Base-by-base conservation (phyloP, 148 eudicot species). In the Vaccinium corymbosum region DNA sequence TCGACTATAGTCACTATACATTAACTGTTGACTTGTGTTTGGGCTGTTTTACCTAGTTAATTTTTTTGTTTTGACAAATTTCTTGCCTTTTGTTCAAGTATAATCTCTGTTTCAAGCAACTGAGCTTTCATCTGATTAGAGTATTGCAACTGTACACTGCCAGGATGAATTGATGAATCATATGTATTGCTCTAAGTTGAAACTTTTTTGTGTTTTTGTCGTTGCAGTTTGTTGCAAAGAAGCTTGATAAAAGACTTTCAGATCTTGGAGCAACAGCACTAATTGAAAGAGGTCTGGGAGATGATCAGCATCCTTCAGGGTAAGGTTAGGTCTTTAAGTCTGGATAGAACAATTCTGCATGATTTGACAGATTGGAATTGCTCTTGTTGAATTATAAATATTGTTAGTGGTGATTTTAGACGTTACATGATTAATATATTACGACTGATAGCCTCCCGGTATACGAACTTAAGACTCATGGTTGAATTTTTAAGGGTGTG, bases 291-390 rank as follows among this genome's bases (percentile, higher is more conserved):
- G 98, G 98, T 81, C 90, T 96, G 64, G 98, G 98, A 87, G 98
- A 96, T 88, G 98, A 96, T 89, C 98, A 96, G 80, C 98, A 96
- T 83, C 97, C 95, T 91, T 94, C 98, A 80, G 98, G 99, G 99
- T 96, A 94, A 85, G 83, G n/a, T 56, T 73, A 80, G 27, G 27
- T 14, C 80, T 17, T 74, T 19, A 16, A 35, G 46, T 50, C 49
- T 81, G 76, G 62, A 49, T 68, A 16, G 38, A 50, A 42, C 51
- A 81, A 49, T 42, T 75, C 50, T 49, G 20, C 42, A 2, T 64
- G 75, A 81, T 81, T 32, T 27, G n/a, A 48, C 76, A 66, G 42
- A 68, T 70, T 62, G 50, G 49, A 51, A 51, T 68, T 70, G 17
- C 70, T 56, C 19, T 64, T 48, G 35, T 27, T 52, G 76, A 61